phyloP scores from a whole-genome alignment of 129 eudicot species.

The Sambucus nigra region DNA sequence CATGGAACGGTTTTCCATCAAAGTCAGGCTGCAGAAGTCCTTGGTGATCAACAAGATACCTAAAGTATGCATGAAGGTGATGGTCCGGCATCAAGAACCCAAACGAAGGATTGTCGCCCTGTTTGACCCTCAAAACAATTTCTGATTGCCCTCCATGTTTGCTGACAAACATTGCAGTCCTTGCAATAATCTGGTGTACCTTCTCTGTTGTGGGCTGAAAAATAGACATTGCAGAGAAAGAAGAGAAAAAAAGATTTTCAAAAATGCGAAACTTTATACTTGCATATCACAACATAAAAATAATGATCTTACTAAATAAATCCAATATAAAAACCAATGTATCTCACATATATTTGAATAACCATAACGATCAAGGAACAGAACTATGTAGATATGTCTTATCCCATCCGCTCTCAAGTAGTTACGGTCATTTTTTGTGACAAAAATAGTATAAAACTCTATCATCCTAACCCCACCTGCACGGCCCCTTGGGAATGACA shows the following conservation, averaged over 20 bases:
- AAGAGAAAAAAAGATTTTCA: constrained; percentile 20
- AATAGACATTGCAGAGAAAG: constrained; percentile 21
- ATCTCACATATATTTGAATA: constrained; percentile 23
- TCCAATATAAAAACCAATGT: constrained; percentile 14
- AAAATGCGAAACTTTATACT: constrained; percentile 13
- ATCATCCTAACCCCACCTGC: constrained; percentile 99
- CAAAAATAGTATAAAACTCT: constrained; percentile 31
- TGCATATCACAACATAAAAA: constrained; percentile 5
- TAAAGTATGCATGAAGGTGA: constrained; percentile 84
- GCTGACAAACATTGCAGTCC: constrained; percentile 91
- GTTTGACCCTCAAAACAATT: constrained; percentile 87
- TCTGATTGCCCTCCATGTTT: constrained; percentile 98
- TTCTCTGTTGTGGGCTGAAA: constrained; percentile 95
- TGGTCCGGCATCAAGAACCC: constrained; percentile 97
- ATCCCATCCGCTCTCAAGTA: constrained; percentile 44
- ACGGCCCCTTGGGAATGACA: constrained; percentile 64
- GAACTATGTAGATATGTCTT: constrained; percentile 15
- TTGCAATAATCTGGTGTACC: constrained; percentile 84
- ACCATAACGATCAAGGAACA: constrained; percentile 20
- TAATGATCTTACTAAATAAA: constrained; percentile 9
- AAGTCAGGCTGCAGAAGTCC: constrained; percentile 46
- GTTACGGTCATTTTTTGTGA: constrained; percentile 38
- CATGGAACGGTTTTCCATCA: constrained; percentile 36
- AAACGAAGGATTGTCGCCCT: constrained; percentile 97
- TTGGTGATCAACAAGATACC: constrained; percentile 75